phyloP scores from a whole-genome alignment of 345 rosid species.

The Clarkia xantiana region DNA sequence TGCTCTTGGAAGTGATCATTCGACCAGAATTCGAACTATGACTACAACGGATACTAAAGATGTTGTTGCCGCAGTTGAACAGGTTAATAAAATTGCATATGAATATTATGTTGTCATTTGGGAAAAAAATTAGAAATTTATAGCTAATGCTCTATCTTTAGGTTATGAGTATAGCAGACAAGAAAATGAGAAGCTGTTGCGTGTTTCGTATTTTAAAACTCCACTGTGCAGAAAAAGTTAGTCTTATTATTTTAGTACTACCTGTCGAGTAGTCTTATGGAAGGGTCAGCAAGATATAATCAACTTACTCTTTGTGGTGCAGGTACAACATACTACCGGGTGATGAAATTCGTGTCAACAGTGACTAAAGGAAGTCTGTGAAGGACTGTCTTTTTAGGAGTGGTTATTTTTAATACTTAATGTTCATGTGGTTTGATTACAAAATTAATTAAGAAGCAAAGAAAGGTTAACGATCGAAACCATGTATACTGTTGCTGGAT shows the following conservation, averaged over 20 bases:
- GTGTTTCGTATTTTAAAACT: conserved; percentile 78
- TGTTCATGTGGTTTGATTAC: too few relatives aligned
- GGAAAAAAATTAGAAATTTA: too few relatives aligned
- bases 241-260: conserved; percentile 4
- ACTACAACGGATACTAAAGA: conserved; percentile 86
- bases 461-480: too few relatives aligned
- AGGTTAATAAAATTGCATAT: conserved; percentile 28
- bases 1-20: conserved; percentile 84
- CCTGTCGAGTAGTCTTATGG: neutral
- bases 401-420: too few relatives aligned
- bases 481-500: too few relatives aligned
- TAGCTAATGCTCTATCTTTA: conserved; percentile 13
- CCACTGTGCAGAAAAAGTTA: conserved; percentile 88
- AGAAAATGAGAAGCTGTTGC: conserved; percentile 95
- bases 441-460: too few relatives aligned
- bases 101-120: too few relatives aligned
- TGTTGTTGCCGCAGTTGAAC: conserved; percentile 73
- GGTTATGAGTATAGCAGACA: conserved; percentile 93
- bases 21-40: conserved; percentile 90
- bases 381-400: too few relatives aligned
- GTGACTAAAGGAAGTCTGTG: too few relatives aligned
- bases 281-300: neutral
- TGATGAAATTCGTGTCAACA: too few relatives aligned
- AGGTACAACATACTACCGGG: conserved; percentile 91
- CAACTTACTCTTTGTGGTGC: conserved; percentile 18